Evolutionary conservation across 2,329 filamentous ascomycete species (phyloP).

Genomic region (Davidsoniella eucalypti): DNA sequence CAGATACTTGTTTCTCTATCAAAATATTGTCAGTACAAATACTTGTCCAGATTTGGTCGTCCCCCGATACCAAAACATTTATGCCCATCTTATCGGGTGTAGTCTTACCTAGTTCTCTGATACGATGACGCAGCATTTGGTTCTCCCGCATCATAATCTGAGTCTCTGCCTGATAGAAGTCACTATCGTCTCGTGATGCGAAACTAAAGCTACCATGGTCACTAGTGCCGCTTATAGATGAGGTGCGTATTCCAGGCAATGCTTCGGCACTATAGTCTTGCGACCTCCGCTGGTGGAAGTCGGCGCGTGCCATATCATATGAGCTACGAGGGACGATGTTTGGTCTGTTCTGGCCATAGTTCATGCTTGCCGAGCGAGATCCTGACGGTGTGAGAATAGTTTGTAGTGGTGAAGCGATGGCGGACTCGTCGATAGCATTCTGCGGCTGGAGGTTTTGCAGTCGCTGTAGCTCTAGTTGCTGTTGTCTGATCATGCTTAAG

Average conservation of each 20-base stretch:
- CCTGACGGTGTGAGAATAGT: conserved; percentile 17
- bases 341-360: conserved; percentile 27
- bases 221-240: conserved; percentile 36
- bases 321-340: conserved; percentile 34
- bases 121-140: conserved; percentile 62
- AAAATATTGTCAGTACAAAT: conserved; percentile 13
- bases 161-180: conserved; percentile 70
- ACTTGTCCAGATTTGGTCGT: neutral
- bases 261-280: conserved; percentile 23
- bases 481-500: conserved; percentile 57
- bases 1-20: conserved; percentile 35
- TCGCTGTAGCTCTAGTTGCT: conserved; percentile 53
- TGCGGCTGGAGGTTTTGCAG: conserved; percentile 32
- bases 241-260: conserved; percentile 38
- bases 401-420: conserved; percentile 22
- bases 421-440: conserved; percentile 34
- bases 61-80: neutral
- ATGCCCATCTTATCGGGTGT: neutral
- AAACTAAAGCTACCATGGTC: conserved; percentile 33
- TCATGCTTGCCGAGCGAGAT: conserved; percentile 16
- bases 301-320: conserved; percentile 40
- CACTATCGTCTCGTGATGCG: conserved; percentile 48
- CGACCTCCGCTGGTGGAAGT: conserved; percentile 38
- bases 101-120: conserved; percentile 52
- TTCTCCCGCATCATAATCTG: conserved; percentile 65